A percentile compares a stretch with the other conserved stretches of the same genome.
phyloP scores from a whole-genome alignment of 2,329 filamentous ascomycete species.

The Dendryphion nanum region DNA sequence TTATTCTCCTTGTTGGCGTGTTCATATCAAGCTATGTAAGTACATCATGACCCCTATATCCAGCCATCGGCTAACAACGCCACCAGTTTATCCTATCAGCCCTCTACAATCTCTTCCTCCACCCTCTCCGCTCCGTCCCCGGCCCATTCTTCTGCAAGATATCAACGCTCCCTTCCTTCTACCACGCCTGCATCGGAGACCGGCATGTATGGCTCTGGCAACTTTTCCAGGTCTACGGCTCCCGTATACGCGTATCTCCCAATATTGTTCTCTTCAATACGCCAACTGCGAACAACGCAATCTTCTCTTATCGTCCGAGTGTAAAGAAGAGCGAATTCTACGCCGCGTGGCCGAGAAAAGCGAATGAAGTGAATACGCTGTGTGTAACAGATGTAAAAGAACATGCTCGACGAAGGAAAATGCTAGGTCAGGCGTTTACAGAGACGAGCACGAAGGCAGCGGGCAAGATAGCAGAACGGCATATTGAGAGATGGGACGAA shows the following conservation, averaged over 20 bases:
- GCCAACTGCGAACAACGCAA: conserved; percentile 44
- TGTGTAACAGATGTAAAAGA: conserved; percentile 3
- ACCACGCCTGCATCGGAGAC: conserved; percentile 9
- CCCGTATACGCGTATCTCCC: too few species aligned
- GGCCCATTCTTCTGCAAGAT: conserved; percentile 6
- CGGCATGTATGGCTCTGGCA: conserved; percentile 21
- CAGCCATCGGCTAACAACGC: too few species aligned
- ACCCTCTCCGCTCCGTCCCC: conserved; percentile 4
- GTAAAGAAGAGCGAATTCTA: conserved; percentile 10
- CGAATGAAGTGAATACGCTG: conserved; percentile 4
- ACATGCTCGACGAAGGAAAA: conserved; percentile 3
- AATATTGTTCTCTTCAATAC: conserved; percentile 66
- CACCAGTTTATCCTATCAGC: too few species aligned
- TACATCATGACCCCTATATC: too few species aligned
- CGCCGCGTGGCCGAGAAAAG: conserved; percentile 8
- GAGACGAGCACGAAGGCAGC: conserved; percentile 2
- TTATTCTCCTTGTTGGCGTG: too few species aligned
- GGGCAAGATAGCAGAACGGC: conserved; percentile 3
- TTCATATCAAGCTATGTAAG: too few species aligned
- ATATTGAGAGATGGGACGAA: conserved; percentile 12
- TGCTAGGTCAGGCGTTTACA: conserved; percentile 7
- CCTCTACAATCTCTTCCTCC: conserved; percentile 10
- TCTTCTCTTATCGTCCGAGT: conserved; percentile 31
- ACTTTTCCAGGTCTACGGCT: too few species aligned
- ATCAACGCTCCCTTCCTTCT: conserved; percentile 4